Base-by-base conservation (phyloP, 2,329 filamentous ascomycete genomes). In the Penicillium sp. region DNA sequence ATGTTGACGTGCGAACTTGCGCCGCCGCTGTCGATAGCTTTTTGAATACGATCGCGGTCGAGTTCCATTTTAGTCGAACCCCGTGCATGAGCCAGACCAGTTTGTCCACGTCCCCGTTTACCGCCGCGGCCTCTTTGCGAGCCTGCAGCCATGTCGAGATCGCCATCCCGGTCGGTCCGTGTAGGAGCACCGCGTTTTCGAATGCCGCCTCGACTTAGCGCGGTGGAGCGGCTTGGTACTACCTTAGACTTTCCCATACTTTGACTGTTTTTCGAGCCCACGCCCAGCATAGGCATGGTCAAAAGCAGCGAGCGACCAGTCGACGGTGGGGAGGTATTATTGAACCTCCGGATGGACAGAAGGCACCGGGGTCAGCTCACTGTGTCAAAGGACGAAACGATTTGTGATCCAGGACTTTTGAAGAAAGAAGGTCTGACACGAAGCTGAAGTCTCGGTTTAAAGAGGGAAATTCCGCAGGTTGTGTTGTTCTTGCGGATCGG, bases 81-180 rank as follows among this genome's bases (percentile, higher is more conserved):
- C 55, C 69, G 68, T 8, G 63, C 57, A 33, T 63, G 66, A 18
- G 61, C 30, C 33, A 64, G 62, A 53, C 63, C 46, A 48, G 64
- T 60, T 38, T 68, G 66, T 33, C 69, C 66, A 51, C 68, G 69
- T 60, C 66, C 68, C 52, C 69, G 69, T 55, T 68, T 72, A 30
- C 68, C 71, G 60, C 69, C 66, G 28, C 64, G 63, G 14, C 64
- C 68, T 45, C 69, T 68, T 50, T 67, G 68, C 30, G 74, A 66
- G 21, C 35, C 51, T 35, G 72, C 67, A 51, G 70, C 70, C 83
- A 86, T 87, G 46, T 79, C 74, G 59, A 86, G 68, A 67, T 87
- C 84, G 33, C 84, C 84, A 74, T 87, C 84, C 64, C 77, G 79
- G 66, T 86, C 83, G 53, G 80, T 70, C 57, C 78, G 74, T 50